Evolutionary conservation across 768 basidiomycete species (phyloP).

Genomic region (Podaxis rugospora): DNA sequence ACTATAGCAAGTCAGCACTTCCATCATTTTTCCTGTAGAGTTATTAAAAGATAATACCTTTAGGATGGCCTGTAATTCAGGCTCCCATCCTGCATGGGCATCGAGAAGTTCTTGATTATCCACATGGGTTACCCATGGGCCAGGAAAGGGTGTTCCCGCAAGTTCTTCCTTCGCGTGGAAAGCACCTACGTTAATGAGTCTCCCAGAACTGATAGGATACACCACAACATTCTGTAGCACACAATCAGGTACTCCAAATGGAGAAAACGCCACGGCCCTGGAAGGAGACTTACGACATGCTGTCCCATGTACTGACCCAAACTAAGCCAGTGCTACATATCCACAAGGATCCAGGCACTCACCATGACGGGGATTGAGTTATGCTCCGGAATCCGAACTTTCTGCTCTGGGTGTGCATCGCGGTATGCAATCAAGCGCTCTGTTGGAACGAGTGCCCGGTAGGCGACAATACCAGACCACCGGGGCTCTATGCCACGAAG

Average conservation of each 20-base stretch:
- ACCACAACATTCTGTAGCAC: conserved; percentile 25
- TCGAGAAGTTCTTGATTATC: conserved; percentile 32
- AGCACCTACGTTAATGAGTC: conserved; percentile 25
- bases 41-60: conserved; percentile 26
- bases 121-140: conserved; percentile 32
- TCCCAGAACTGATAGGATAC: conserved; percentile 30
- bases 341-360: conserved; percentile 1
- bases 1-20: conserved; percentile 17
- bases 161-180: conserved; percentile 23
- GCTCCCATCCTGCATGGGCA: conserved; percentile 39
- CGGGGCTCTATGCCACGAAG: conserved; percentile 20
- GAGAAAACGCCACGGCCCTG: not conserved
- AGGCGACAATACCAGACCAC: conserved; percentile 37
- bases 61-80: conserved; percentile 38
- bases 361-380: conserved; percentile 24
- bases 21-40: not conserved
- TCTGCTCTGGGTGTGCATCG: conserved; percentile 21
- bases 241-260: not conserved
- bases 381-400: conserved; percentile 19
- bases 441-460: conserved; percentile 28
- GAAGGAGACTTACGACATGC: conserved; percentile 20
- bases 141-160: conserved; percentile 24
- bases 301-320: conserved; percentile 27
- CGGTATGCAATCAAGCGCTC: conserved; percentile 18
- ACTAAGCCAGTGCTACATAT: not conserved